These are phyloP conservation scores for Hyphodiscus hymeniophilus DNA, from an alignment of 495 filamentous ascomycete species.

Conservation along the genomic window DNA sequence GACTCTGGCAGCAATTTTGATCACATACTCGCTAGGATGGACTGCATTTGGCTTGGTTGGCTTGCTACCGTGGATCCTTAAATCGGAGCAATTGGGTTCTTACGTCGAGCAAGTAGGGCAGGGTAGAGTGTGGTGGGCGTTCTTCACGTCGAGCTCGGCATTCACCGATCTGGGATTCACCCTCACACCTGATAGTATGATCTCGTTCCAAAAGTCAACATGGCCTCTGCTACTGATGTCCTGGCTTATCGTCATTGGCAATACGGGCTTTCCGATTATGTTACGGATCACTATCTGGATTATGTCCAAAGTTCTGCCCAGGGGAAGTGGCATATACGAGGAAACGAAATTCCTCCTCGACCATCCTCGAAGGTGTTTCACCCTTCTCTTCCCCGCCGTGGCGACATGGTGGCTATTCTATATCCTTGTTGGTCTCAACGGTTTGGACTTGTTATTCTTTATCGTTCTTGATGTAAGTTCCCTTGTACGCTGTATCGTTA, in stretches of 20 bases:
- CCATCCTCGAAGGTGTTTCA: slow-evolving; percentile 92
- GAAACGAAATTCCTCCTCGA: slow-evolving; percentile 86
- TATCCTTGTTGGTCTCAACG: slow-evolving; percentile 74
- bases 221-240: slow-evolving; percentile 66
- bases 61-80: slow-evolving; percentile 73
- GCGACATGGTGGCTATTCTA: slow-evolving; percentile 97
- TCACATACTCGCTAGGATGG: slow-evolving; percentile 69
- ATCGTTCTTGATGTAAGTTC: slow-evolving; percentile 75
- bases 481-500: neutral
- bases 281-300: slow-evolving; percentile 85
- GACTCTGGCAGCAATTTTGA: slow-evolving; percentile 68
- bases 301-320: slow-evolving; percentile 46
- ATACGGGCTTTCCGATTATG: slow-evolving; percentile 92
- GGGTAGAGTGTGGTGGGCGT: slow-evolving; percentile 77
- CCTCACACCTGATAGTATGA: slow-evolving; percentile 87
- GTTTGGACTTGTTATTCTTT: slow-evolving; percentile 78
- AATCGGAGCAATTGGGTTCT: slow-evolving; percentile 42
- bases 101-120: slow-evolving; percentile 54
- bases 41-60: slow-evolving; percentile 64
- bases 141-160: slow-evolving; percentile 75
- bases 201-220: slow-evolving; percentile 68
- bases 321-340: slow-evolving; percentile 65
- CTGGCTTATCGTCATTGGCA: slow-evolving; percentile 85
- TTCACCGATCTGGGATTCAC: slow-evolving; percentile 89
- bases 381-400: slow-evolving; percentile 76